Conservation (phyloP, 1,139 yeast genomes). For the Pichia sp. region DNA sequence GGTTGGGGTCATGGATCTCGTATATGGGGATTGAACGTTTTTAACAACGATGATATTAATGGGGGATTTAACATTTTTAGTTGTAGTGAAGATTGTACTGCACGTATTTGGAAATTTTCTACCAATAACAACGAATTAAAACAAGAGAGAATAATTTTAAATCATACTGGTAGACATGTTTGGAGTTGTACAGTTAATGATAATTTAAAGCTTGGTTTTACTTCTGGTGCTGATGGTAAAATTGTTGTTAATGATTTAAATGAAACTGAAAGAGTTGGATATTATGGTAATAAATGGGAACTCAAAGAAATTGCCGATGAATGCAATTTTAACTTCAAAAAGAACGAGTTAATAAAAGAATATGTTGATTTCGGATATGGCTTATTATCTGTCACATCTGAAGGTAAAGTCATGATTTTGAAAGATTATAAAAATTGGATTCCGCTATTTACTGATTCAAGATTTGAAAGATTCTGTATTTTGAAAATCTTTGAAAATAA, state of each 20-base stretch:
- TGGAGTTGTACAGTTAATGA: conserved; percentile 74
- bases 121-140: conserved; percentile 29
- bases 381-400: conserved; percentile 53
- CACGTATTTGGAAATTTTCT: conserved; percentile 64
- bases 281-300: conserved; percentile 29
- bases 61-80: conserved; percentile 43
- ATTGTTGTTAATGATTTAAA: conserved; percentile 54
- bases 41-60: conserved; percentile 15
- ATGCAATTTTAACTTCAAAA: conserved; percentile 29
- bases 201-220: conserved; percentile 44
- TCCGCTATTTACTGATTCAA: conserved; percentile 28
- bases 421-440: conserved; percentile 30
- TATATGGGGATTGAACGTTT: conserved; percentile 77
- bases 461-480: conserved; percentile 44
- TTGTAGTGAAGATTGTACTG: conserved; percentile 85
- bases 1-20: conserved; percentile 98
- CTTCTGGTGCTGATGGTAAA: conserved; percentile 90
- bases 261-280: conserved; percentile 20
- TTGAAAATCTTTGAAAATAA: conserved; percentile 40
- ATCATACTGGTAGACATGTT: conserved; percentile 78
- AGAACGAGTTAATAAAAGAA: conserved; percentile 58
- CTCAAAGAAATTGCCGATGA: conserved; percentile 31
- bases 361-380: conserved; percentile 43
- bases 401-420: conserved; percentile 46
- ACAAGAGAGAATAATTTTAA: conserved; percentile 46